phyloP scores from a whole-genome alignment of 2,329 filamentous ascomycete genomes.

The Aspergillus sp. region DNA sequence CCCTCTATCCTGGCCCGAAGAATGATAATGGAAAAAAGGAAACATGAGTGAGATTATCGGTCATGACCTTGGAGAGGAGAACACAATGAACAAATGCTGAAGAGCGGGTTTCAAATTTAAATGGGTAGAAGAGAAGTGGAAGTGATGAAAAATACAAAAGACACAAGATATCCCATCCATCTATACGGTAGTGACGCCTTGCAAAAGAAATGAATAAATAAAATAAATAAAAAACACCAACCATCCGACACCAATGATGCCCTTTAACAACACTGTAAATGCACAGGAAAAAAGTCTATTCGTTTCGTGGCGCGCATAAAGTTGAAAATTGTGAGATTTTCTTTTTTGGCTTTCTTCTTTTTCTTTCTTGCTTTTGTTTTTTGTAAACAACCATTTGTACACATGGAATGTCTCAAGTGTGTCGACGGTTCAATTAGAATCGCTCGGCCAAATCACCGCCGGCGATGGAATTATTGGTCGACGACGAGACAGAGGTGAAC shows the following conservation, averaged over 20 bases:
- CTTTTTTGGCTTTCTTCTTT: constrained; percentile 1
- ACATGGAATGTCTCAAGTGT: constrained; percentile 6
- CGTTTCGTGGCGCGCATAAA: constrained; percentile 34
- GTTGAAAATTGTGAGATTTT: constrained; percentile 6
- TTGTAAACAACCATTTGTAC: constrained; percentile 7
- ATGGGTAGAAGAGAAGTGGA: constrained; percentile 11
- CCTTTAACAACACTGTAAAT: constrained; percentile 31
- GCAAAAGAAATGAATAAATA: constrained; percentile 11
- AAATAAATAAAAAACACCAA: constrained; percentile 7
- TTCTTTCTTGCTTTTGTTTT: neutral
- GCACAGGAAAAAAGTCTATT: constrained; percentile 31
- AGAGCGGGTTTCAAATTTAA: neutral
- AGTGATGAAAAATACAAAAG: constrained; percentile 9
- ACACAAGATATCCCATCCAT: constrained; percentile 19
- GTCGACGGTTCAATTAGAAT: constrained; percentile 24
- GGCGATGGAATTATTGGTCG: constrained; percentile 70
- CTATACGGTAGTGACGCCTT: constrained; percentile 19
- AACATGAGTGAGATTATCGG: neutral
- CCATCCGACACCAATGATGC: constrained; percentile 33
- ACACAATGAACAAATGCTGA: constrained; percentile 2
- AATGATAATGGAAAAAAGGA: no score
- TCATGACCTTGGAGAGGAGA: constrained; percentile 1
- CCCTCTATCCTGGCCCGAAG: no score
- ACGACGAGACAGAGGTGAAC: constrained; percentile 70
- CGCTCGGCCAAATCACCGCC: constrained; percentile 65